Conservation (phyloP, 176 grass and related monocot genomes). For the sorghum (Sorghum bicolor) region Sorghum_bicolor_NCBIv3 NC_012872.2:2156001-2156500, state of each 20-base stretch:
- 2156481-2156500: slow-evolving; percentile 2
- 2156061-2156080: background rate
- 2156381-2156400: background rate
- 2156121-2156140: background rate
- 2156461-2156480: background rate
- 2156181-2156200: background rate
- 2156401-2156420: background rate
- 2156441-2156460: background rate
- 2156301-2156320: background rate
- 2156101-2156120: background rate
- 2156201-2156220: background rate
- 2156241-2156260: background rate
- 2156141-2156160: background rate
- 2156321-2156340: background rate
- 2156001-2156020: slow-evolving; percentile 79
- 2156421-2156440: background rate
- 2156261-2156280: background rate
- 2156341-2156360: background rate
- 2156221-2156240: background rate
- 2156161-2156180: background rate
- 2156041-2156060: slow-evolving; percentile 38
- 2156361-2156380: background rate
- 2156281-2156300: background rate
- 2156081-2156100: background rate
- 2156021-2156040: slow-evolving; percentile 91